Percentiles rank a stretch among this genome's conserved stretches.
These are phyloP conservation scores for Podila epigama DNA, from an alignment of 192 early-diverging fungal genomes.

Conservation along the genomic window DNA sequence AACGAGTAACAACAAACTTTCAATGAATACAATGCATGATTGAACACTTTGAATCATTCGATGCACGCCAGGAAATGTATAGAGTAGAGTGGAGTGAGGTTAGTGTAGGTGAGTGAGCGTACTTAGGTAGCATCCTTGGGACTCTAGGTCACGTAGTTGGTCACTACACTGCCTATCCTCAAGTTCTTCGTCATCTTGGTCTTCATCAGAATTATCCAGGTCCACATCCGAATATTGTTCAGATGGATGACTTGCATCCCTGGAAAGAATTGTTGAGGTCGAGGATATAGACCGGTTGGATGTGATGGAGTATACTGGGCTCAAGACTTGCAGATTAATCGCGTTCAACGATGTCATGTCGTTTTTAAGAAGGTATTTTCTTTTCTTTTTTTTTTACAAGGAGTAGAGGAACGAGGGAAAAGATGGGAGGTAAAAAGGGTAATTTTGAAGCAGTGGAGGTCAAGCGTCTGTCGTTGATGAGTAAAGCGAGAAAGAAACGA, in stretches of 20 bases:
- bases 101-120: too few relatives aligned
- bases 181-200: neutral
- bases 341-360: slow-evolving; percentile 14
- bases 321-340: slow-evolving; percentile 11
- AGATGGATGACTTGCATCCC: neutral
- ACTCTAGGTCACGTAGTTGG: neutral
- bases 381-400: neutral
- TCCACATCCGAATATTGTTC: neutral
- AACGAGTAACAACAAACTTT: neutral
- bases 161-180: neutral
- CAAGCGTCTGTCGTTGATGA: neutral
- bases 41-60: too few relatives aligned
- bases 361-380: neutral
- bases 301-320: neutral
- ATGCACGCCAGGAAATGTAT: too few relatives aligned
- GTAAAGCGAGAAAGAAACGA: neutral
- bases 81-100: too few relatives aligned
- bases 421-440: neutral
- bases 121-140: neutral
- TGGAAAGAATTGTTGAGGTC: slow-evolving; percentile 3
- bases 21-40: too few relatives aligned
- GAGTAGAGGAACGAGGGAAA: neutral
- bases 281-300: slow-evolving; percentile 1
- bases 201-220: neutral
- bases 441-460: neutral